Conservation (phyloP, 371 early-diverging fungal genomes). For the Parasitella parasitica region DNA sequence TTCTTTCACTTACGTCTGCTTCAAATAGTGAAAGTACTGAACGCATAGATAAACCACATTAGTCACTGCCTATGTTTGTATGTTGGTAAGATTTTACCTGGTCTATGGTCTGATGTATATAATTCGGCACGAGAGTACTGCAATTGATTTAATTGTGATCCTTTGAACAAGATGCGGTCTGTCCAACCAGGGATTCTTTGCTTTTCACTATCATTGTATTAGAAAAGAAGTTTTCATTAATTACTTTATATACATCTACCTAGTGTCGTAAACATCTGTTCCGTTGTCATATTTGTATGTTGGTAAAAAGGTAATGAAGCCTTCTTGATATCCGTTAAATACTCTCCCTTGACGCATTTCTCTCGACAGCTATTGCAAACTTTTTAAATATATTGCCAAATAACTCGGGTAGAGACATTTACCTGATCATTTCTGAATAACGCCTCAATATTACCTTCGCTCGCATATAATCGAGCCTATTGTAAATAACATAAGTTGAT, state of each 20-base stretch:
- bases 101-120: slow-evolving; percentile 78
- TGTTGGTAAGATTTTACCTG: slow-evolving; percentile 38
- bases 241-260: slow-evolving; percentile 34
- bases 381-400: slow-evolving; percentile 19
- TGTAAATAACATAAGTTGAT: too few species aligned
- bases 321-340: slow-evolving; percentile 84
- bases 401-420: slow-evolving; percentile 4
- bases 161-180: slow-evolving; percentile 76
- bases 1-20: slow-evolving; percentile 28
- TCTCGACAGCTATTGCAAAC: slow-evolving; percentile 57
- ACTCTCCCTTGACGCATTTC: slow-evolving; percentile 64
- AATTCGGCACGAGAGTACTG: slow-evolving; percentile 67
- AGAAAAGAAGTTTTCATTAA: background rate
- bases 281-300: slow-evolving; percentile 95
- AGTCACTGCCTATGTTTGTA: background rate
- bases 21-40: slow-evolving; percentile 51
- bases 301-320: slow-evolving; percentile 80
- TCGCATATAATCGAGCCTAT: slow-evolving; percentile 35
- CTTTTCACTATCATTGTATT: slow-evolving; percentile 68
- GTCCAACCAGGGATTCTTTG: slow-evolving; percentile 87
- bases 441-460: slow-evolving; percentile 41
- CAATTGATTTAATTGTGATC: slow-evolving; percentile 41
- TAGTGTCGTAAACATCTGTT: slow-evolving; percentile 81
- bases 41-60: too few species aligned
- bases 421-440: slow-evolving; percentile 56